Evolutionary conservation across 768 basidiomycete species (phyloP).

Genomic region (Paxillus involutus): DNA sequence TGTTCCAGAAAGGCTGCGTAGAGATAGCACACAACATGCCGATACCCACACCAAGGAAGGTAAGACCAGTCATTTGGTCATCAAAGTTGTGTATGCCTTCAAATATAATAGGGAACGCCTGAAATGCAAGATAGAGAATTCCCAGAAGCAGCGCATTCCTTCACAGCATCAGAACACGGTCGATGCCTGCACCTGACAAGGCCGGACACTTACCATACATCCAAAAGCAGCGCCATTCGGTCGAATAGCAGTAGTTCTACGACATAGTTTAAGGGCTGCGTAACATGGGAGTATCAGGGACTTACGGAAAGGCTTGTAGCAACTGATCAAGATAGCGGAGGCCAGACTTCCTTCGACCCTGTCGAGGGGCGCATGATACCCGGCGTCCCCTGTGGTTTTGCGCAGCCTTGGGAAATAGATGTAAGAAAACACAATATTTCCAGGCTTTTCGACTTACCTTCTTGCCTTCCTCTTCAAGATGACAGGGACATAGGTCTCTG

Average conservation of each 20-base stretch:
- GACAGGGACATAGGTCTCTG: conserved; percentile 70
- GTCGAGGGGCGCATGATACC: conserved; percentile 64
- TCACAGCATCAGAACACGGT: background rate
- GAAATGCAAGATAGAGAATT: conserved; percentile 50
- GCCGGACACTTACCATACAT: conserved; percentile 54
- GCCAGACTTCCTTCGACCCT: conserved; percentile 42
- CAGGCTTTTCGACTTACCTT: conserved; percentile 33
- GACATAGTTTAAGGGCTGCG: background rate
- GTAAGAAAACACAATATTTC: background rate
- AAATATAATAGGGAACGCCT: conserved; percentile 59
- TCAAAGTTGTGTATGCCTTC: conserved; percentile 48
- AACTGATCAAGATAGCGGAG: conserved; percentile 53
- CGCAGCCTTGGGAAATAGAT: conserved; percentile 42
- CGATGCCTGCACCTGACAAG: background rate
- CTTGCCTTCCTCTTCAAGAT: conserved; percentile 60
- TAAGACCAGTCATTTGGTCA: conserved; percentile 47
- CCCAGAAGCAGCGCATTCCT: conserved; percentile 43
- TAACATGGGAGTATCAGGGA: background rate
- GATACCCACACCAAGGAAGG: conserved; percentile 51
- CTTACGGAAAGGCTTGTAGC: conserved; percentile 73
- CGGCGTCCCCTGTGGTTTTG: conserved; percentile 49
- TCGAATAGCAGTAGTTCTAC: conserved; percentile 64
- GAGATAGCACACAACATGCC: conserved; percentile 42
- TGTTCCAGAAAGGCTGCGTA: conserved; percentile 48
- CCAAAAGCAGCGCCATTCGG: conserved; percentile 73